A percentile compares a stretch with the other conserved stretches of the same genome.
phyloP scores from a whole-genome alignment of 495 filamentous ascomycete genomes.

The Aspergillus coremiiformis region DNA sequence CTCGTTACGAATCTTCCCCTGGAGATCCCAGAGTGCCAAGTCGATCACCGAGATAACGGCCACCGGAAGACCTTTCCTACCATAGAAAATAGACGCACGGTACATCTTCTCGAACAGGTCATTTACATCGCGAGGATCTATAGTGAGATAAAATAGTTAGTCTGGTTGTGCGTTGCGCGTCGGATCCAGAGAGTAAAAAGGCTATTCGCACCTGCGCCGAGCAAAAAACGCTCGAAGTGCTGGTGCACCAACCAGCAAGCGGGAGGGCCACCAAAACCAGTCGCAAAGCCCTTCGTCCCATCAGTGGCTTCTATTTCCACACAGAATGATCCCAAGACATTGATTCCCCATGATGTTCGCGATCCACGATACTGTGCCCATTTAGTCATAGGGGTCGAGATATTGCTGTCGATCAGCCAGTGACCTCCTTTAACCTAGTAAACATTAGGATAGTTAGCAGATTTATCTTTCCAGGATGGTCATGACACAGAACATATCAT shows the following conservation, averaged over 20 bases:
- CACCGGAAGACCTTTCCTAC: constrained; percentile 80
- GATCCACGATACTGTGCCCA: constrained; percentile 84
- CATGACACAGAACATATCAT: background rate
- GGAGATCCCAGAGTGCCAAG: constrained; percentile 82
- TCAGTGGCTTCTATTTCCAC: constrained; percentile 85
- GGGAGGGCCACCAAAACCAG: constrained; percentile 86
- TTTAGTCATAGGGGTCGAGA: constrained; percentile 82
- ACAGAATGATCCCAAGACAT: constrained; percentile 87
- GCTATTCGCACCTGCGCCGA: constrained; percentile 55
- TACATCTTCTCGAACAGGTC: constrained; percentile 94
- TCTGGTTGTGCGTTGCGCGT: background rate
- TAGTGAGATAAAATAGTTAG: background rate
- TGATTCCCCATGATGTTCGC: constrained; percentile 90
- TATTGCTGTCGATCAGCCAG: constrained; percentile 86
- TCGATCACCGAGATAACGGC: constrained; percentile 93
- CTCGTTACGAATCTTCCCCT: constrained; percentile 83
- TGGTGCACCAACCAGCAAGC: constrained; percentile 88
- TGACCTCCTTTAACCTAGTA: constrained; percentile 75
- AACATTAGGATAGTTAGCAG: constrained; percentile 5
- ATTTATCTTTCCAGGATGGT: too few species aligned
- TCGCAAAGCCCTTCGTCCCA: constrained; percentile 86
- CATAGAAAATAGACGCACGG: constrained; percentile 89
- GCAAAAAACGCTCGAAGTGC: constrained; percentile 85
- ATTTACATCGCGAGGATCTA: constrained; percentile 81
- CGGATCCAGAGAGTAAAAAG: background rate